Evolutionary conservation across 768 basidiomycete species (phyloP), one percentile per base, ranked within the genome.

Genomic region (Pleurotus sapidus): DNA sequence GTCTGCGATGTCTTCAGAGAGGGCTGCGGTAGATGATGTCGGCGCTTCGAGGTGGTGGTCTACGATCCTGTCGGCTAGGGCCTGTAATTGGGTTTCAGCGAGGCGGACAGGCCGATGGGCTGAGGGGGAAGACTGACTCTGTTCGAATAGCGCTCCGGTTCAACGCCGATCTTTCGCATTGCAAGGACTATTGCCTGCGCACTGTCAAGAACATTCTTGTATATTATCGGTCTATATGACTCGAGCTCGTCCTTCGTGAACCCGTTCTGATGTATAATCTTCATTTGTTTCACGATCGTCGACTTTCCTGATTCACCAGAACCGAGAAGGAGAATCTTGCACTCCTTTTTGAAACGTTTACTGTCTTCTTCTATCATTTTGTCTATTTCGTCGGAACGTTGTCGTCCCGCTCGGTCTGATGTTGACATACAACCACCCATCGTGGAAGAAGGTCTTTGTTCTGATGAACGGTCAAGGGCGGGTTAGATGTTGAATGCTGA

Each of bases 231-330:
- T 17, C 89, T 79, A 75, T 84, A 96, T 3, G 84, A 79, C 59
- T 87, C 77, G 24, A 93, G 83, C 69, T 97, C 94, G 0, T 88
- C 82, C 6, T 73, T 71, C 2, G 87, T 83, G 73, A 94, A 98
- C 11, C 95, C 95, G 60, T 88, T 86, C 70, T 96, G 91, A 70
- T 98, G 91, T 49, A 98, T 95, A 57, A 98, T 95, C 80, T 96
- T 97, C 95, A 98, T 97, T 72, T 98, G 95, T 69, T 98, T 98
- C 37, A 97, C 94, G 61, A 98, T 93, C 0, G 95, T 98, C 3
- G 86, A 88, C 74, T 98, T 98, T 5, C 95, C 96, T 0, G 90
- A 92, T 76, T 96, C 94, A 64, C 95, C 93, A 12, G 94, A 95
- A 56, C 95, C 95, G n/a, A 97, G 77, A 12, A 97, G 75, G 18